Percentiles rank a stretch among this genome's conserved stretches.
Conservation (phyloP, 768 basidiomycete genomes). For the Boletus rufocinnamomeus region DNA sequence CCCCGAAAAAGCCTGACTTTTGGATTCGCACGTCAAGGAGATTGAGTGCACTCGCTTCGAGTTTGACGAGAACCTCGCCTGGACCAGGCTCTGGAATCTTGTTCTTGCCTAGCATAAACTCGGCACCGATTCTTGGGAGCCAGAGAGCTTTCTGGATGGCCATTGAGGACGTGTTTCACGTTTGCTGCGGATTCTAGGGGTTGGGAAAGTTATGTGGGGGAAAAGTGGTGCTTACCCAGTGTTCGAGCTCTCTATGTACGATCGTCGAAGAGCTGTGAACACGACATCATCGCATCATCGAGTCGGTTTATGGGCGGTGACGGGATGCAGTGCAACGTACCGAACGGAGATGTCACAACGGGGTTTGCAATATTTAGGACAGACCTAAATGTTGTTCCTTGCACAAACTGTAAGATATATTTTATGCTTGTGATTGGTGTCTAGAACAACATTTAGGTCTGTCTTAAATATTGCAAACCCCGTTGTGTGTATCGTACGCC, state of each 20-base stretch:
- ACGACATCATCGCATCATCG: not conserved
- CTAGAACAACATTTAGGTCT: too few relatives aligned
- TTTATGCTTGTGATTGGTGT: too few relatives aligned
- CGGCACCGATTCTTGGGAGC: slow-evolving; percentile 10
- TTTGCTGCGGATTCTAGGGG: not conserved
- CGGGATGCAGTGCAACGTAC: not conserved
- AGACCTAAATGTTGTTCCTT: too few relatives aligned
- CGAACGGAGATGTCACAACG: too few relatives aligned
- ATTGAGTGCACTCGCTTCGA: slow-evolving; percentile 44
- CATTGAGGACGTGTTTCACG: not conserved
- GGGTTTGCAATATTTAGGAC: too few relatives aligned
- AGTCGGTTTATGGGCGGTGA: not conserved
- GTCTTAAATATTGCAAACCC: too few relatives aligned
- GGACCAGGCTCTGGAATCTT: slow-evolving; percentile 39
- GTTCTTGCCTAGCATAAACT: slow-evolving; percentile 5
- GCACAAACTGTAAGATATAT: too few relatives aligned
- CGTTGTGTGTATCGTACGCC: not conserved
- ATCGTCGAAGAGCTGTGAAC: too few relatives aligned
- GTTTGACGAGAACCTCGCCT: slow-evolving; percentile 44
- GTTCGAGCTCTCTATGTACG: too few relatives aligned
- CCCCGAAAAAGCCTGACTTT: not conserved
- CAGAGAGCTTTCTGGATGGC: slow-evolving; percentile 18
- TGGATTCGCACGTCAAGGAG: slow-evolving; percentile 38
- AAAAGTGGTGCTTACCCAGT: too few relatives aligned
- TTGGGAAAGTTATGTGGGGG: too few relatives aligned